These are phyloP conservation scores for Cryphonectria parasitica DNA, from an alignment of 2,329 filamentous ascomycete species.

Conservation along the genomic window DNA sequence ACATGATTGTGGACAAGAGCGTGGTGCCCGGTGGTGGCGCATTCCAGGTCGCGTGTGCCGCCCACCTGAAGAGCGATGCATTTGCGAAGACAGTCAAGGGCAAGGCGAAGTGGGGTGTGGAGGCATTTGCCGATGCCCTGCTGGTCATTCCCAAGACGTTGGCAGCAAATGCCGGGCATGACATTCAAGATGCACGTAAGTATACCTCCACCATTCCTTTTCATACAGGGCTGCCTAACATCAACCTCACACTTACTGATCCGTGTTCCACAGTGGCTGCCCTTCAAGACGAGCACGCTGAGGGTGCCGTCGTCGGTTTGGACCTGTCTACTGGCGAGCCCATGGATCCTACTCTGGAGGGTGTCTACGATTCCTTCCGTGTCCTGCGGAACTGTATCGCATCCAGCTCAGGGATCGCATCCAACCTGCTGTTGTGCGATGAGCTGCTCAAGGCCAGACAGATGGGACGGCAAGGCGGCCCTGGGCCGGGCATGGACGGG, in stretches of 20 bases:
- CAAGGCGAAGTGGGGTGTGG: slow-evolving; percentile 95
- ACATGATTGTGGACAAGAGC: slow-evolving; percentile 98
- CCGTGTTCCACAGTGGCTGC: slow-evolving; percentile 68
- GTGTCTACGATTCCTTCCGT: slow-evolving; percentile 94
- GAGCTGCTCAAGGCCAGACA: slow-evolving; percentile 97
- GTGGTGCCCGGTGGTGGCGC: slow-evolving; percentile 94
- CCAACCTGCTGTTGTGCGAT: slow-evolving; percentile 92
- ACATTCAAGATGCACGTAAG: slow-evolving; percentile 93
- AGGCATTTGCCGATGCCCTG: slow-evolving; percentile 92
- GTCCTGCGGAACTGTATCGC: slow-evolving; percentile 93
- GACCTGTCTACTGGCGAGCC: slow-evolving; percentile 85
- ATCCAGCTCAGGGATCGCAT: slow-evolving; percentile 92
- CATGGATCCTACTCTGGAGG: slow-evolving; percentile 92
- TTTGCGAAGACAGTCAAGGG: slow-evolving; percentile 94
- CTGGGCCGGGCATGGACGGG: slow-evolving; percentile 68
- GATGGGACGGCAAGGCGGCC: slow-evolving; percentile 73
- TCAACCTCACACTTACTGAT: slow-evolving; percentile 24
- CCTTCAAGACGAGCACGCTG: slow-evolving; percentile 81
- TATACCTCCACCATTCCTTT: slow-evolving; percentile 33
- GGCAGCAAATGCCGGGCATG: slow-evolving; percentile 92
- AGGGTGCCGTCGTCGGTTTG: slow-evolving; percentile 85
- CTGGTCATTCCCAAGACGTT: slow-evolving; percentile 97
- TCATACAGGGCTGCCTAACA: neutral
- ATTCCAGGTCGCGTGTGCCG: slow-evolving; percentile 92
- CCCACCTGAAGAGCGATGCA: slow-evolving; percentile 82